Evolutionary conservation across 208 protist genomes (phyloP).

Genomic region (Acanthamoeba castellanii): DNA sequence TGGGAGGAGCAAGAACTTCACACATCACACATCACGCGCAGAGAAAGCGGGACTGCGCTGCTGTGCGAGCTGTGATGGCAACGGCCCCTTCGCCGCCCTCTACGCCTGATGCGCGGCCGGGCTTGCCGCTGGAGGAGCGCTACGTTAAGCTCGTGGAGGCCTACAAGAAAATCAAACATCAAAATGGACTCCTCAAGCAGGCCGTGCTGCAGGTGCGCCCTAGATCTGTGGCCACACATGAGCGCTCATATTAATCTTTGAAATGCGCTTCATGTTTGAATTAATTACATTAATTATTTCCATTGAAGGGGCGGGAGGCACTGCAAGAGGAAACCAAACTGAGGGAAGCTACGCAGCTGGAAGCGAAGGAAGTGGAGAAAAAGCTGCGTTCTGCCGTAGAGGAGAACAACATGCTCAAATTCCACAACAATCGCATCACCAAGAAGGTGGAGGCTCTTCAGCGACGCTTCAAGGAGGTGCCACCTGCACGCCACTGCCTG

Average conservation of each 20-base stretch:
- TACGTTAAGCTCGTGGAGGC: slow-evolving; percentile 59
- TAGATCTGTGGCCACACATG: not conserved
- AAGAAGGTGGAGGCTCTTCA: slow-evolving; percentile 57
- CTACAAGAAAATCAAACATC: slow-evolving; percentile 72
- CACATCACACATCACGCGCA: too few species aligned
- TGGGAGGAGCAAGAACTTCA: too few species aligned
- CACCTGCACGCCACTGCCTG: not conserved
- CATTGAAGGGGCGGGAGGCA: slow-evolving; percentile 1
- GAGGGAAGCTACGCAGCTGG: not conserved
- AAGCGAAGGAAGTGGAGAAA: slow-evolving; percentile 47
- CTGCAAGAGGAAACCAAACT: slow-evolving; percentile 13
- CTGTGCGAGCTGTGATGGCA: not conserved
- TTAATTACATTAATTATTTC: not conserved
- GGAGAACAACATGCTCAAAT: slow-evolving; percentile 58
- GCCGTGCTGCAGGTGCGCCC: slow-evolving; percentile 54
- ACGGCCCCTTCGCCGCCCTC: not conserved
- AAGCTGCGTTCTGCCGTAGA: slow-evolving; percentile 45
- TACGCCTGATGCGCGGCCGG: not conserved
- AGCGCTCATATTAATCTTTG: too few species aligned
- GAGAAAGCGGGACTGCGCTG: not conserved
- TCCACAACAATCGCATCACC: slow-evolving; percentile 63
- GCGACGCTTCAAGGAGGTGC: slow-evolving; percentile 59
- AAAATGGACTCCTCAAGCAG: slow-evolving; percentile 62
- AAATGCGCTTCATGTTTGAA: not conserved
- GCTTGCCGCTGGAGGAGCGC: slow-evolving; percentile 37